Evolutionary conservation across 1,139 yeast species (phyloP), one percentile per base, ranked within the genome.

Genomic region (Candida freyschussii): DNA sequence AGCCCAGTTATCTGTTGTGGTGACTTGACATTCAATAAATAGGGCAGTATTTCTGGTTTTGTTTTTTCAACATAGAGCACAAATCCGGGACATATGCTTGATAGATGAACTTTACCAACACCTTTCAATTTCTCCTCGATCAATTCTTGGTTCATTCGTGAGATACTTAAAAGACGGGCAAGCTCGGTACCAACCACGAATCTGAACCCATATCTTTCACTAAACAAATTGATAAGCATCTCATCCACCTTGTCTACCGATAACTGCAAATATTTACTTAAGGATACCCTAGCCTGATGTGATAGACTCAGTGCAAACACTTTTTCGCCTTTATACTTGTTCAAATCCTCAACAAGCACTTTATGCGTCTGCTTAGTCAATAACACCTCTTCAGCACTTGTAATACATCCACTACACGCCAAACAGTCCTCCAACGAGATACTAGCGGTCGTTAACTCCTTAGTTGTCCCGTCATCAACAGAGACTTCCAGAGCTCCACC

Each of bases 321-420:
- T 39, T 59, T 59, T 4, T 53, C 44, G 14, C 40, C 41, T 17
- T 48, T 40, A 17, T 62, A 56, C 14, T 56, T 55, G 29, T 61
- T 53, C 43, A 85, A 60, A 16, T 79, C 84, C 31, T 74, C 70
- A 18, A 85, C 47, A 32, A 91, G 68, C 48, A 87, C 93, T 21
- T 72, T 74, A 50, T 89, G 94, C 22, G 95, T 84, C 57, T 91
- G 98, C 47, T 86, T 80, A 4, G 95, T 86, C 26, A 91, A 84
- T 32, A 91, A 63, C 14, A 91, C 89, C 46, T 89, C 95, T 54
- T 91, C 99, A 11, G 96, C 95, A 9, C 95, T 84, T 0, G 98
- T 91, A 40, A 91, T 87, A 57, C 99, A 91, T 2, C 99, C 99
- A 4, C 95, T 79, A 53, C 99, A 91, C 0, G 98, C 98, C 33